These are phyloP conservation scores for Globisporangium takayamanum DNA, from an alignment of 352 stramenopile genomes.

Conservation along the genomic window DNA sequence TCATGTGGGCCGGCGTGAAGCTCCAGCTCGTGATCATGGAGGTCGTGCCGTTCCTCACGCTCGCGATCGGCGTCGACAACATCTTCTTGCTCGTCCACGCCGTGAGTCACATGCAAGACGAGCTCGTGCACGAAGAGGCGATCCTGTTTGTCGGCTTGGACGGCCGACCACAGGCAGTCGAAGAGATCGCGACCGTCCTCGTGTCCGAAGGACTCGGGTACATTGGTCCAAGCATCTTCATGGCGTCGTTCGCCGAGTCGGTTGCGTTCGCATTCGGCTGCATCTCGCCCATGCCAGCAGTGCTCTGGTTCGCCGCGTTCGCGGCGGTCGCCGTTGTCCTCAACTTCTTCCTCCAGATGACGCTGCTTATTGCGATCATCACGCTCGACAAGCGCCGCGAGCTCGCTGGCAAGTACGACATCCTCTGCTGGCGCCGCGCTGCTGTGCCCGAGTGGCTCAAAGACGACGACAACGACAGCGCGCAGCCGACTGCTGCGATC, in stretches of 20 bases:
- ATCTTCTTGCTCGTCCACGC: constrained; percentile 66
- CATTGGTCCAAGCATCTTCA: constrained; percentile 56
- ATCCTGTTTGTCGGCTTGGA: constrained; percentile 44
- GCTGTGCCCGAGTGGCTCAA: constrained; percentile 13
- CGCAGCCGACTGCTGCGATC: neutral
- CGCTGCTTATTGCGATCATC: constrained; percentile 53
- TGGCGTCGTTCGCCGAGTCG: constrained; percentile 40
- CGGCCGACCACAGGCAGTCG: constrained; percentile 34
- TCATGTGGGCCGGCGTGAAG: constrained; percentile 54
- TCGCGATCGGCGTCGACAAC: constrained; percentile 67
- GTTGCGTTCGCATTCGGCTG: constrained; percentile 41
- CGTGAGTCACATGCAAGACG: constrained; percentile 38
- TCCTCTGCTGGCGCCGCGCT: constrained; percentile 36
- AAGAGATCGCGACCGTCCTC: constrained; percentile 46
- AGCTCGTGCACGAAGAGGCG: constrained; percentile 35
- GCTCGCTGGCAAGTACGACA: constrained; percentile 45
- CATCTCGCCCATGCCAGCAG: constrained; percentile 59
- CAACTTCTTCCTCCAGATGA: constrained; percentile 62
- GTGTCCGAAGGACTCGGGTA: constrained; percentile 36
- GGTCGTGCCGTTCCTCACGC: constrained; percentile 50
- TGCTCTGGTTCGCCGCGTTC: constrained; percentile 58
- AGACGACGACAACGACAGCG: neutral
- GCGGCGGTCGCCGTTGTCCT: constrained; percentile 34
- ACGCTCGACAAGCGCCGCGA: constrained; percentile 67
- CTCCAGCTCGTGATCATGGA: constrained; percentile 69